Conservation (phyloP, 2,329 filamentous ascomycete species). For the Escovopsis sp. region DNA sequence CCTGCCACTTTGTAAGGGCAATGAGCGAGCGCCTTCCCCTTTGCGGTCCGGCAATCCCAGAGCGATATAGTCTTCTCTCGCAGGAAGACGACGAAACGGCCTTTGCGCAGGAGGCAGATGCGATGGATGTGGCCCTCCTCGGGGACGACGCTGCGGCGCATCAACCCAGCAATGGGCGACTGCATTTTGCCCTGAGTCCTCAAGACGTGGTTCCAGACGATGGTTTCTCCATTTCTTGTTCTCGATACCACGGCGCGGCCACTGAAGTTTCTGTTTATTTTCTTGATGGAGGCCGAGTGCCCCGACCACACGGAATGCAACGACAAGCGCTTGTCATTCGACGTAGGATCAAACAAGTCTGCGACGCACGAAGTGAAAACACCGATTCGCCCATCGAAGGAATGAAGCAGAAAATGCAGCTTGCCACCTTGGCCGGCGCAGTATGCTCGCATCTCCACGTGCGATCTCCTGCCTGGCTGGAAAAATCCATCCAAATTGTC, state of each 20-base stretch:
- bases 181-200: slow-evolving; percentile 6
- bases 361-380: slow-evolving; percentile 70
- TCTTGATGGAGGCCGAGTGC: slow-evolving; percentile 66
- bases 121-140: slow-evolving; percentile 61
- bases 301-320: slow-evolving; percentile 65
- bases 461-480: slow-evolving; percentile 13
- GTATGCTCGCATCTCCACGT: slow-evolving; percentile 61
- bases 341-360: slow-evolving; percentile 61
- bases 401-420: slow-evolving; percentile 63
- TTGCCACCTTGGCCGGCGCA: slow-evolving; percentile 50
- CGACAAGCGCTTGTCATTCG: slow-evolving; percentile 43
- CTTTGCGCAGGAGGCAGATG: slow-evolving; percentile 63
- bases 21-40: slow-evolving; percentile 39
- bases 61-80: slow-evolving; percentile 56
- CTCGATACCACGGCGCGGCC: slow-evolving; percentile 70
- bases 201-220: slow-evolving; percentile 64
- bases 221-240: slow-evolving; percentile 62
- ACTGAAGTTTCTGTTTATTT: slow-evolving; percentile 73
- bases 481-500: slow-evolving; percentile 27
- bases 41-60: slow-evolving; percentile 58
- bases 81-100: slow-evolving; percentile 68
- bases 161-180: slow-evolving; percentile 27
- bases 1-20: slow-evolving; percentile 43
- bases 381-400: slow-evolving; percentile 72
- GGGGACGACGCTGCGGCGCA: slow-evolving; percentile 53